Evolutionary conservation across 495 filamentous ascomycete genomes (phyloP).

Genomic region (Aspergillus avenaceus): DNA sequence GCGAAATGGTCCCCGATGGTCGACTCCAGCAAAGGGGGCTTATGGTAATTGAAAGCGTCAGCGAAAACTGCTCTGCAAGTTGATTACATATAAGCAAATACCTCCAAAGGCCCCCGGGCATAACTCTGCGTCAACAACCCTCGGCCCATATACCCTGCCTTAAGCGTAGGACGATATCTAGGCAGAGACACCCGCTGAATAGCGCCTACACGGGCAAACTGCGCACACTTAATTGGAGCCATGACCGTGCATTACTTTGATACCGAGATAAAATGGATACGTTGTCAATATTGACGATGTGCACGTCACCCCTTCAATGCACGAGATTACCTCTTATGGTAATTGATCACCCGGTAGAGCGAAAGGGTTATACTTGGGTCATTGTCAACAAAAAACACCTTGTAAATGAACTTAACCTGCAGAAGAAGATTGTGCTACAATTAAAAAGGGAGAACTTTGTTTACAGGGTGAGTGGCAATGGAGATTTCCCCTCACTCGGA

Average conservation of each 20-base stretch:
- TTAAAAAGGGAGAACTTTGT: no score
- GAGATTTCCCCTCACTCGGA: no score
- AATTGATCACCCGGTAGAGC: neutral
- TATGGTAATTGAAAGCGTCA: neutral
- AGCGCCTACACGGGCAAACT: neutral
- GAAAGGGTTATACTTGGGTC: neutral
- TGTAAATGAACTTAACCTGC: no score
- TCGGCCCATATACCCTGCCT: no score
- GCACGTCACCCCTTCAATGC: neutral
- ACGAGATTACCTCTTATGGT: neutral
- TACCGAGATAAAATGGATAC: no score
- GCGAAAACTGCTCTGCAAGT: neutral
- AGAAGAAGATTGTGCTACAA: no score
- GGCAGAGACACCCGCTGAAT: no score
- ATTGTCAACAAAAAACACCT: no score
- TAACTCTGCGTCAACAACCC: conserved; percentile 44
- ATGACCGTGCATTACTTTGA: neutral
- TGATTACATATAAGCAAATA: conserved; percentile 9
- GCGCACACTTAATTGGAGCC: neutral
- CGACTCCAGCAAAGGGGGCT: conserved; percentile 70
- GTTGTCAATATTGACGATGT: no score
- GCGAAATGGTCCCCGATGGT: conserved; percentile 83
- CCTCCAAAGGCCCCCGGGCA: conserved; percentile 40
- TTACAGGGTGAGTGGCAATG: no score
- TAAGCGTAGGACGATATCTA: no score